phyloP scores from a whole-genome alignment of 2,329 filamentous ascomycete species.

The Elsinoe ampelina region DNA sequence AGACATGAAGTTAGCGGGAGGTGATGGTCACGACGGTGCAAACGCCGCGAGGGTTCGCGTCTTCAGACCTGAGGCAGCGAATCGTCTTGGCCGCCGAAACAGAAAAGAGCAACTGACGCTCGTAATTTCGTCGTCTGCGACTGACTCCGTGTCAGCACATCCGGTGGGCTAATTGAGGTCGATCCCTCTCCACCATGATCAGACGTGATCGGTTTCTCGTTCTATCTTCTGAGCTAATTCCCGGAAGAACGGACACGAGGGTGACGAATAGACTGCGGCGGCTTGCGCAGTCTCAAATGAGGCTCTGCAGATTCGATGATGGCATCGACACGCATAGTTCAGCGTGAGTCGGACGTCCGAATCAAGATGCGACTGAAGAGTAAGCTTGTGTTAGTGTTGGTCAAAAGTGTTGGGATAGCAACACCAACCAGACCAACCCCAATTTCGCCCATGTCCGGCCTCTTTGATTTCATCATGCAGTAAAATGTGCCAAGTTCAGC shows the following conservation, averaged over 20 bases:
- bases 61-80: not conserved
- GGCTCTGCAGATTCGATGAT: not conserved
- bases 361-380: not conserved
- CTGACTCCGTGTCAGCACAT: not conserved
- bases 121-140: conserved; percentile 1
- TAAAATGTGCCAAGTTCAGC: not conserved
- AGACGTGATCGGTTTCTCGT: not conserved
- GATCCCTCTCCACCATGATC: not conserved
- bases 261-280: conserved; percentile 7
- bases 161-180: not conserved
- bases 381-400: not conserved
- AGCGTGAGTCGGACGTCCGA: conserved; percentile 3
- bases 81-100: not conserved
- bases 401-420: conserved; percentile 1
- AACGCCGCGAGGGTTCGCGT: conserved; percentile 2
- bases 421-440: conserved; percentile 1
- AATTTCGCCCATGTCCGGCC: not conserved
- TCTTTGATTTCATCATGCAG: not conserved
- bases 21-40: not conserved
- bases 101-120: not conserved
- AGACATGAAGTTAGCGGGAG: not conserved
- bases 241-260: not conserved
- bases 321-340: not conserved
- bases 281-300: not conserved
- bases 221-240: not conserved